phyloP scores from a whole-genome alignment of 805 yeast genomes.

The Saturnispora zaruensis region DNA sequence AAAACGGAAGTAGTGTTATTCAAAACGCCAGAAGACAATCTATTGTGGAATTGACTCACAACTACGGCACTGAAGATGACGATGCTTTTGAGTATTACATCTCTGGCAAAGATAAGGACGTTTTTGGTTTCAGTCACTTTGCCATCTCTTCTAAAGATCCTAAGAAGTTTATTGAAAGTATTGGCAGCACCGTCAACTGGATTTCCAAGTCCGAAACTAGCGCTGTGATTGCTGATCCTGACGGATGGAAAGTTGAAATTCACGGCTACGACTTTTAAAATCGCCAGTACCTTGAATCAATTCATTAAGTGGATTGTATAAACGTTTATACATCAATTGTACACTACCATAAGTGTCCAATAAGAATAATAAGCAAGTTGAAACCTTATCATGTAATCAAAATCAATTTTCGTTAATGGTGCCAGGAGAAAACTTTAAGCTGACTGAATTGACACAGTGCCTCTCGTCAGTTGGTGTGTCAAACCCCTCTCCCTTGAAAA shows the following conservation, averaged over 20 bases:
- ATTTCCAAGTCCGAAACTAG: conserved; percentile 45
- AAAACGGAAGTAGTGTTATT: conserved; percentile 30
- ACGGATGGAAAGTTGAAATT: conserved; percentile 78
- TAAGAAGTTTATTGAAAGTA: conserved; percentile 41
- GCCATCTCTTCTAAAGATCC: conserved; percentile 66
- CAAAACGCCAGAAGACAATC: conserved; percentile 47
- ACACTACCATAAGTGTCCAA: background rate
- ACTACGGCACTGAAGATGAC: conserved; percentile 90
- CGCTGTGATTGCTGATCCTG: conserved; percentile 83
- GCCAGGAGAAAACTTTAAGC: conserved; percentile 50
- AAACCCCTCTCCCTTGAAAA: conserved; percentile 90
- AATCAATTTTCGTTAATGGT: background rate
- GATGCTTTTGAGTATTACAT: conserved; percentile 67
- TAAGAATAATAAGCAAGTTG: background rate
- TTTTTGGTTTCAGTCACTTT: conserved; percentile 82
- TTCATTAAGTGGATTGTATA: background rate
- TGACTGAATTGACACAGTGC: conserved; percentile 88
- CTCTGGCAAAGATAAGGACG: conserved; percentile 49
- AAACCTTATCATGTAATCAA: background rate
- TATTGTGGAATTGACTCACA: conserved; percentile 82
- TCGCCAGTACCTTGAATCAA: background rate
- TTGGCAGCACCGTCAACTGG: conserved; percentile 48
- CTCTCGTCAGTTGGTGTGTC: conserved; percentile 79
- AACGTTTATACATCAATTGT: background rate
- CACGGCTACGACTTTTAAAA: conserved; percentile 23